A percentile compares a stretch with the other conserved stretches of the same genome.
phyloP scores from a whole-genome alignment of 257 asterid species.

The Buddleja alternifolia region DNA sequence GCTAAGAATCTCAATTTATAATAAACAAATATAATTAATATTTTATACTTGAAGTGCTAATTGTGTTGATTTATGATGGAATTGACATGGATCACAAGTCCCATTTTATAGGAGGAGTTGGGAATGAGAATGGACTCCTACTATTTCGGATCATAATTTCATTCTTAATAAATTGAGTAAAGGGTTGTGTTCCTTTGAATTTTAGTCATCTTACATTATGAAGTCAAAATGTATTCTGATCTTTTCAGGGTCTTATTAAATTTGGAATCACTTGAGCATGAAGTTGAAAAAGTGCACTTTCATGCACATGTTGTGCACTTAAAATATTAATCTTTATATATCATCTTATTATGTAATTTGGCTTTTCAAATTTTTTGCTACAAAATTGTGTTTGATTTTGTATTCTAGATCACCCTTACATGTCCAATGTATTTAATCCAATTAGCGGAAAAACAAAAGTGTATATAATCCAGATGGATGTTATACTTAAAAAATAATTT shows the following conservation, averaged over 20 bases:
- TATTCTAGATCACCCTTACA: too few species aligned
- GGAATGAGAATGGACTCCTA: constrained; percentile 18
- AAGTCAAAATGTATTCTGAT: constrained; percentile 4
- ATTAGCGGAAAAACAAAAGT: too few species aligned
- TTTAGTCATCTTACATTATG: not conserved
- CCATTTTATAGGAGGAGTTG: constrained; percentile 30
- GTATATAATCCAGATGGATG: too few species aligned
- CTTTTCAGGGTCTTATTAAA: not conserved
- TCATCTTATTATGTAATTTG: too few species aligned
- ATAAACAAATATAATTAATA: too few species aligned
- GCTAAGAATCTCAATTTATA: too few species aligned
- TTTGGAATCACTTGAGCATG: constrained; percentile 20
- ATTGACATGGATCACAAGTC: not conserved
- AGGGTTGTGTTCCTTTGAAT: not conserved
- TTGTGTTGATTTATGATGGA: not conserved
- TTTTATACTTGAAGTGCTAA: not conserved
- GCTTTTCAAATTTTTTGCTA: too few species aligned
- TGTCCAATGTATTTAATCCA: too few species aligned
- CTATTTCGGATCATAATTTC: constrained; percentile 21
- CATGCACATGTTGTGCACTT: constrained; percentile 12
- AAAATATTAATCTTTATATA: too few species aligned
- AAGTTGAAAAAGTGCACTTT: constrained; percentile 26
- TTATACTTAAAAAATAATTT: too few species aligned
- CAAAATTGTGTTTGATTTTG: too few species aligned
- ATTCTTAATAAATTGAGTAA: constrained; percentile 18